Conservation (phyloP, 306 rosid genomes). For the Clitoria ternatea region DNA sequence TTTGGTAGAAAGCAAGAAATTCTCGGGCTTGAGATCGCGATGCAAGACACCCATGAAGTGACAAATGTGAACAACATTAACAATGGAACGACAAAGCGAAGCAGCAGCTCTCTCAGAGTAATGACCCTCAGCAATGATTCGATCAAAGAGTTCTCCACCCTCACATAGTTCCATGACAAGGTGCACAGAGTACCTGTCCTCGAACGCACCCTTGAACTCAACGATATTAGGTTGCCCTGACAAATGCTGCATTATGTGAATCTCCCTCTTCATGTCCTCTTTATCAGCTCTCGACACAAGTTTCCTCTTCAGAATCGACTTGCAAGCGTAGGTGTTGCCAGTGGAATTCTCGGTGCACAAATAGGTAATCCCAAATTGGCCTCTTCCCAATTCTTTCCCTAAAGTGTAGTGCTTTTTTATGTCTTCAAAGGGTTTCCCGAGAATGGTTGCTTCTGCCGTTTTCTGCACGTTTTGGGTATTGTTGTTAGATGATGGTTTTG, state of each 20-base stretch:
- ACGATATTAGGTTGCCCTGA: constrained; percentile 87
- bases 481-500: constrained; percentile 6
- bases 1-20: constrained; percentile 75
- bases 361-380: constrained; percentile 88
- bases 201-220: constrained; percentile 73
- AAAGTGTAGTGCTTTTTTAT: constrained; percentile 56
- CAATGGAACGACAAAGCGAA: constrained; percentile 55
- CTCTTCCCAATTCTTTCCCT: constrained; percentile 83
- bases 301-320: constrained; percentile 80
- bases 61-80: constrained; percentile 79
- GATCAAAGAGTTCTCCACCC: constrained; percentile 88
- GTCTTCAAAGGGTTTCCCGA: constrained; percentile 68
- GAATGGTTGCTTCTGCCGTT: constrained; percentile 44
- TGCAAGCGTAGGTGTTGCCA: constrained; percentile 65
- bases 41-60: constrained; percentile 91
- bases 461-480: constrained; percentile 31
- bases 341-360: constrained; percentile 66
- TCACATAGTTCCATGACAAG: constrained; percentile 92
- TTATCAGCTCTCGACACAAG: constrained; percentile 57
- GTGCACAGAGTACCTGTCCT: constrained; percentile 78
- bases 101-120: constrained; percentile 90
- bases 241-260: constrained; percentile 88
- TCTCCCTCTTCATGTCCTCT: constrained; percentile 78
- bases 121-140: constrained; percentile 74
- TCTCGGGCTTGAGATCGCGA: constrained; percentile 92